These are phyloP conservation scores for Vicia faba DNA, from an alignment of 306 rosid species.

Conservation along the genomic window DNA sequence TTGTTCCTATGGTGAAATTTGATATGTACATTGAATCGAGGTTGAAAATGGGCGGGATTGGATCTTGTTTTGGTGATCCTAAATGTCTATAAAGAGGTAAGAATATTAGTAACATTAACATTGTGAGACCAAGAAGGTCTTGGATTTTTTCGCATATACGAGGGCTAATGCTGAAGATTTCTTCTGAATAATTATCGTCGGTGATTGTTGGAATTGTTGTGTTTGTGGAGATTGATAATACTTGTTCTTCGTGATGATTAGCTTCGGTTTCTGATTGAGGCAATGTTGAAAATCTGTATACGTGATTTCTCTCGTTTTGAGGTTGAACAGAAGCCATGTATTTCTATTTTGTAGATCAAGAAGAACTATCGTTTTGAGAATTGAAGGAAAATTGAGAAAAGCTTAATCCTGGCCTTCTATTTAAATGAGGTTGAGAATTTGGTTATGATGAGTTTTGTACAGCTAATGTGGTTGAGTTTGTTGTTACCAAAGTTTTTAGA, in stretches of 20 bases:
- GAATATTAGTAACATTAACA: slow-evolving; percentile 34
- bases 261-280: slow-evolving; percentile 39
- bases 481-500: not conserved
- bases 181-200: not conserved
- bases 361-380: not conserved
- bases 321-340: slow-evolving; percentile 6
- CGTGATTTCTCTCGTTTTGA: slow-evolving; percentile 36
- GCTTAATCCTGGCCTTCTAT: not conserved
- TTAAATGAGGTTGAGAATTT: slow-evolving; percentile 14
- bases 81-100: slow-evolving; percentile 33
- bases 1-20: slow-evolving; percentile 31
- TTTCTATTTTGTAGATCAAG: not conserved
- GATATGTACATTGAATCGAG: slow-evolving; percentile 48
- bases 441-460: slow-evolving; percentile 7
- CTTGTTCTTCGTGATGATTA: not conserved
- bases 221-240: slow-evolving; percentile 16
- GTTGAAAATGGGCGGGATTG: slow-evolving; percentile 36
- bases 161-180: not conserved
- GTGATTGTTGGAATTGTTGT: not conserved
- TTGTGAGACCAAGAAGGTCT: slow-evolving; percentile 34
- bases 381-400: not conserved
- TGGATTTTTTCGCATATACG: slow-evolving; percentile 29
- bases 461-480: slow-evolving; percentile 18
- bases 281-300: slow-evolving; percentile 28
- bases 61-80: slow-evolving; percentile 30